Evolutionary conservation across 1,284 basidiomycete genomes (phyloP), one percentile per base, ranked within the genome.

Genomic region (Pascua guehoae): DNA sequence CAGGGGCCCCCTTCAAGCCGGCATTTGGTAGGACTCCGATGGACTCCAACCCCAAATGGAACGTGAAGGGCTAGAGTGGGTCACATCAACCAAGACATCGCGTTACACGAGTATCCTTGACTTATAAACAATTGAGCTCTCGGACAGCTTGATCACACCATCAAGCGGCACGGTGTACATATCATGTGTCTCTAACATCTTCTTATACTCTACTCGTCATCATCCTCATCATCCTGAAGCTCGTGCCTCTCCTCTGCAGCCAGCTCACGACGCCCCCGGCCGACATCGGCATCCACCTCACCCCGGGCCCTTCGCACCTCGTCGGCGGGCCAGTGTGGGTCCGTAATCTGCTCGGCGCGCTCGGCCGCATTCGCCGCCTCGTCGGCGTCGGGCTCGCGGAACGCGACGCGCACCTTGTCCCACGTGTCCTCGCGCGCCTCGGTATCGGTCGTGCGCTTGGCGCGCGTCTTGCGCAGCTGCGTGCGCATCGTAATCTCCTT

Each of bases 401-500:
- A 71, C 8, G 67, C 72, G 10, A 73, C 57, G 11, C 70, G 64
- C n/a, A 63, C 54, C 56, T 67, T 71, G 57, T 73, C 67, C 73
- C 69, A 74, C 41, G 57, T 41, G 36, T 68, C 66, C 8, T 43
- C 59, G 16, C 54, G 50, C 3, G 53, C 47, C 16, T 62, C 67
- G 12, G 57, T 47, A 40, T 67, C 65, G 41, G 60, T 61, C 51
- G 59, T 58, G 15, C 54, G 54, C 53, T 64, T 49, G 14, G 53
- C 51, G 12, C 90, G 83, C 72, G 87, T 89, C 80, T 91, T 92
- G 76, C 91, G 89, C 48, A 94, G 79, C 17, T 85, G 79, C 82
- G 91, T 90, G 73, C 90, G 90, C 58, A 88, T 84, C 72, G 87
- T 86, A 58, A 93, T 88, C 68, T 87, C 86, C 76, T 91, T 91